A percentile compares a stretch with the other conserved stretches of the same genome.
Conservation (phyloP, 345 rosid species). For the Gossypium australe region DNA sequence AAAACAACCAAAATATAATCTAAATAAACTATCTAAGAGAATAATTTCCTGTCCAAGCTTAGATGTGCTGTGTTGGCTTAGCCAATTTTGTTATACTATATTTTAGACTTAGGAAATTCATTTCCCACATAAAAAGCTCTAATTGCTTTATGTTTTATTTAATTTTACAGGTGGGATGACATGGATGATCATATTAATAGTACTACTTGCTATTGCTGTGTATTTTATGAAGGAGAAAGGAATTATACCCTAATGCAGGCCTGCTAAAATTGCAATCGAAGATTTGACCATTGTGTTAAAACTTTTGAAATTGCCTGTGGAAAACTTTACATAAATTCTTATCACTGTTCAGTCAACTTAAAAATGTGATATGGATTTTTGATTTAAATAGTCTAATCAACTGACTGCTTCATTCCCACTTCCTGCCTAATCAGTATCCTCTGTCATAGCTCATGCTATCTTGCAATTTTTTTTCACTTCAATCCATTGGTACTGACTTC, state of each 20-base stretch:
- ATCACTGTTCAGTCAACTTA: neutral
- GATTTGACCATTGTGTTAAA: neutral
- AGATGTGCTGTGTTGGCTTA: neutral
- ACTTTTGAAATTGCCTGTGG: neutral
- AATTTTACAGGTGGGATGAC: constrained; percentile 36
- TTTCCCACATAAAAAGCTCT: neutral
- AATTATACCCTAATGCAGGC: constrained; percentile 12
- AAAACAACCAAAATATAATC: too few species aligned
- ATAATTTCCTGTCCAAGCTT: too few species aligned
- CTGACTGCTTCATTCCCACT: too few species aligned
- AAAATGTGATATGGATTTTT: too few species aligned
- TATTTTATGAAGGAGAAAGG: constrained; percentile 31
- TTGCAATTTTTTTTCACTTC: too few species aligned
- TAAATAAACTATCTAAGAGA: too few species aligned
- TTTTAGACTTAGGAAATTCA: neutral
- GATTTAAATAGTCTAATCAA: too few species aligned
- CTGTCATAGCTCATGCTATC: too few species aligned
- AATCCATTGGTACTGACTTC: too few species aligned
- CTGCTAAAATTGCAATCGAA: neutral
- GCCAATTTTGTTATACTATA: neutral
- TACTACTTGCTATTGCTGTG: constrained; percentile 34
- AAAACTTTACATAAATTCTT: neutral
- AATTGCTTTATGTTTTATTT: neutral
- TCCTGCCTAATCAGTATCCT: too few species aligned
- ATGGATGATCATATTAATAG: constrained; percentile 33